Evolutionary conservation across 345 rosid species (phyloP), one percentile per base, ranked within the genome.

Genomic region (Citrus cavaleriei): DNA sequence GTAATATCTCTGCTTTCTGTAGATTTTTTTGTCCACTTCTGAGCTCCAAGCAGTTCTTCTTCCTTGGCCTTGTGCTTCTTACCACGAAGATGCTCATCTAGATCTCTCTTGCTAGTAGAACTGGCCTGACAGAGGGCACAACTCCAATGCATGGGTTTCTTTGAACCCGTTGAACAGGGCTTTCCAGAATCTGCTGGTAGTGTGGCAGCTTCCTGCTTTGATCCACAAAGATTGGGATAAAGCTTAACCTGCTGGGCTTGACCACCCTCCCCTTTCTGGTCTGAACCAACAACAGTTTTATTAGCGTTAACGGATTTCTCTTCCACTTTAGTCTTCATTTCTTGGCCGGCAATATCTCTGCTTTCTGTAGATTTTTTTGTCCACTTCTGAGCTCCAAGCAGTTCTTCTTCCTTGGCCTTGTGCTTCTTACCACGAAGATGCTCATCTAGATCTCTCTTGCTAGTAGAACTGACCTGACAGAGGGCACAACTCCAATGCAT

Each of bases 401-500:
- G 58, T 54, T 6, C 58, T 54, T 16, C 58, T 18, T 18, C 58
- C 58, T 54, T 54, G 58, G 58, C 58, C 58, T 54, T 54, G 22
- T 16, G 58, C 58, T 54, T 19, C 58, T 54, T 54, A 18, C 21
- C 21, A 18, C 2, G 21, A 18, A 16, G 21, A 54, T 54, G 58
- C 58, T 83, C 80, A 7, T 77, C 73, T 75, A 90, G 82, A 77
- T 74, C 86, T 55, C 27, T 81, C 79, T 83, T 86, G 51, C 51
- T 46, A 1, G 51, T 46, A 46, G 18, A 4, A 46, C 18, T 46
- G 18, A 46, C 51, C 77, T 61, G 80, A 80, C 93, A 90, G 22
- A 83, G 72, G 25, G 89, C 86, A 82, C 93, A 88, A 54, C 85
- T 87, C 90, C 87, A 87, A 42, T 83, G 79, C 79, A 78, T 76